Evolutionary conservation across 257 asterid genomes (phyloP), one percentile per base, ranked within the genome.

Genomic region (Capsicum pubescens): DNA sequence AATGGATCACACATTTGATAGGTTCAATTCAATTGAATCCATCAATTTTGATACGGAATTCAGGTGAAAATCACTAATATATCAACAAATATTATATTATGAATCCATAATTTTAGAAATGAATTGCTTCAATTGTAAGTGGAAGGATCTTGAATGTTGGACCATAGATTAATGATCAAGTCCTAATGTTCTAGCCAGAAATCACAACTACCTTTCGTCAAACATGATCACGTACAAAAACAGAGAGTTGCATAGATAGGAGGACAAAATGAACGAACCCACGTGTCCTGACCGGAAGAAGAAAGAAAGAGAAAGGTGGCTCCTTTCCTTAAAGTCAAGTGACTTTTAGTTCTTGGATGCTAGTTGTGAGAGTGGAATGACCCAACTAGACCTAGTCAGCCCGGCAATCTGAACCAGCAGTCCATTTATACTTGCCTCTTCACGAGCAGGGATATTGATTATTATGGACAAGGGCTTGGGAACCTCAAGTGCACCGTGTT

Each of bases 401-500:
- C 44, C 5, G 44, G 2, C 3, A 54, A 76, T 76, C 61, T 21
- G 42, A 17, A 48, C 8, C 42, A 52, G 81, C n/a, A 1, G 46
- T 52, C 17, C 42, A 3, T 7, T 74, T 74, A 21, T 0, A 21
- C 39, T 21, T 74, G 61, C 21, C 81, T 74, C 81, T 52, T 54
- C 16, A 21, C 8, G 14, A 76, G 14, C 26, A 76, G 7, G 77
- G 63, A 52, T 8, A 0, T 74, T 74, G 81, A 9, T 74, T 44
- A 54, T 52, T 77, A 13, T 26, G 81, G 81, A 59, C 97, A 95
- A 70, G 99, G 98, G 81, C 87, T 95, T 63, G 95, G 94, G 80
- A 86, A 88, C 64, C 86, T 84, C 17, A 92, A 87, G 87, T 94
- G 97, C 70, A 90, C 93, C 90, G 84, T 35, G 80, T 93, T 71